phyloP scores from a whole-genome alignment of 768 basidiomycete genomes.

The Phylloporus scabripes region DNA sequence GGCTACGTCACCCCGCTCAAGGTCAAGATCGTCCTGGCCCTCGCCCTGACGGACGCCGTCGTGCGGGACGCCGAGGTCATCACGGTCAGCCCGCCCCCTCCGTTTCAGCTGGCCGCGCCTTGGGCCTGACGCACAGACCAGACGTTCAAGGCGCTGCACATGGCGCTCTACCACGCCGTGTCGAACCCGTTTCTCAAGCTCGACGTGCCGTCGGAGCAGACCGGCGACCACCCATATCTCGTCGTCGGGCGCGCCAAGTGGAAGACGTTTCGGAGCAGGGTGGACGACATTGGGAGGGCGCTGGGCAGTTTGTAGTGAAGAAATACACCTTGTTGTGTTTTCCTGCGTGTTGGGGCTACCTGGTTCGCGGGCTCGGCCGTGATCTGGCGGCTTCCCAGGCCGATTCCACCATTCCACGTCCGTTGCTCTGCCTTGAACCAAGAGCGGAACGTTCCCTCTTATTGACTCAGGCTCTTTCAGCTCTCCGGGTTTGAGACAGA shows the following conservation, averaged over 20 bases:
- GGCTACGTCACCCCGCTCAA: constrained; percentile 87
- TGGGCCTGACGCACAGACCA: constrained; percentile 26
- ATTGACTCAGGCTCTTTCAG: constrained; percentile 79
- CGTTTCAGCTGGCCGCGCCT: not conserved
- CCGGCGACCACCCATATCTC: constrained; percentile 51
- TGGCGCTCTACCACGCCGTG: constrained; percentile 77
- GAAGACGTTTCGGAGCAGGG: constrained; percentile 60
- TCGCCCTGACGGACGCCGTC: constrained; percentile 76
- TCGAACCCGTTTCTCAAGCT: constrained; percentile 83
- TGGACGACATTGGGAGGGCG: constrained; percentile 70
- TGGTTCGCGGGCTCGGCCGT: constrained; percentile 27
- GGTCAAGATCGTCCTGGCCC: constrained; percentile 78
- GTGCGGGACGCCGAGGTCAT: constrained; percentile 76
- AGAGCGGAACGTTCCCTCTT: constrained; percentile 59
- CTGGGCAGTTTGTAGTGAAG: constrained; percentile 39
- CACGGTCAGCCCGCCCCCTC: constrained; percentile 43
- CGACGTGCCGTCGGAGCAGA: constrained; percentile 43
- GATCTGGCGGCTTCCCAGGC: constrained; percentile 22
- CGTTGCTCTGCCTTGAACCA: constrained; percentile 39
- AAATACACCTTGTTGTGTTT: not conserved
- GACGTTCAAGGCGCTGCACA: constrained; percentile 87
- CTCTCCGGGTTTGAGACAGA: constrained; percentile 79
- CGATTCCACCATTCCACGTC: constrained; percentile 17
- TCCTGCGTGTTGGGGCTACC: not conserved
- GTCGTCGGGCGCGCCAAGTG: constrained; percentile 60